Evolutionary conservation across 225 moss, liverwort and hornwort species (phyloP), one percentile per base, ranked within the genome.

Genomic region (Physcomitrellopsis africana): DNA sequence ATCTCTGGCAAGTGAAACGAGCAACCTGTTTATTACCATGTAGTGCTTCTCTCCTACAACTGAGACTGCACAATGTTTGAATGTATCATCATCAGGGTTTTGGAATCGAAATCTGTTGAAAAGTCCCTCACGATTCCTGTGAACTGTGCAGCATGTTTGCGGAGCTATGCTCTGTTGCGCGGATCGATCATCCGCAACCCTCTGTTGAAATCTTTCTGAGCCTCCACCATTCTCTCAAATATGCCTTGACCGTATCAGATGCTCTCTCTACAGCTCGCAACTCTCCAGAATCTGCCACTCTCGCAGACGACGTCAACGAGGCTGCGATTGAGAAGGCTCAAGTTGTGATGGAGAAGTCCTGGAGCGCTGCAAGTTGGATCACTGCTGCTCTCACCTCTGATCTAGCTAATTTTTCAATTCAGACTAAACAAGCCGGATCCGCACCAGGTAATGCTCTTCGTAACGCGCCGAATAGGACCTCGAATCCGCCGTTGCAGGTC

Each of bases 191-290:
- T 23, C 97, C 97, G 5, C 95, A 94, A 53, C 87, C 89, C 10
- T 93, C 92, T 19, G 97, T 99, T 75, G 97, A 99, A 78, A 89
- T 93, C 32, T 99, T 99, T 51, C 76, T 99, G 32, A 79, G 63
- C 43, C 85, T 99, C 37, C 89, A 90, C 72, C 97, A 95, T 32
- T 86, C 90, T 18, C 82, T 99, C 10, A 92, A 88, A 60, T 86
- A 92, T 46, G 91, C 92, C 18, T 78, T 91, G 49, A 76, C 82
- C 42, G 93, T 99, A 12, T 93, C 90, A 1, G 89, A 99, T 75
- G 95, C 97, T 3, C 83, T 99, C 17, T 90, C 85, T 2, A 87
- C 83, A 26, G 85, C 82, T 8, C 83, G 91, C 24, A 86, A 70
- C 26, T 29, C 68, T 29, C 20, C 77, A 7, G 92, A 91, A 61